Evolutionary conservation across 148 eudicot species (phyloP).

Genomic region (Rheum nobile): DNA sequence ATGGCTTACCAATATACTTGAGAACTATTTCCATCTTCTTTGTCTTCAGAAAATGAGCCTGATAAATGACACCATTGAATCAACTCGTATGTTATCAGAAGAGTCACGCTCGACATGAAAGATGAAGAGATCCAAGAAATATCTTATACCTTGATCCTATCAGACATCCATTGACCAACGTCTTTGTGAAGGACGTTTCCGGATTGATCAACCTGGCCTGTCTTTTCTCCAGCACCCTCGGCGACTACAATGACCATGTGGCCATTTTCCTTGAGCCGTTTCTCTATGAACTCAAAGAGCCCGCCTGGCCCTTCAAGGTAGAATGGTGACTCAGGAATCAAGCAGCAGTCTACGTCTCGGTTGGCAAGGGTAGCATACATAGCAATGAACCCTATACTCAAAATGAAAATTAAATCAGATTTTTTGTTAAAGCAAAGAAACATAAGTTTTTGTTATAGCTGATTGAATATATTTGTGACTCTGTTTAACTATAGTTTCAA

Average conservation of each 20-base stretch:
- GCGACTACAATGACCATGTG: constrained; percentile 32
- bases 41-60: background rate
- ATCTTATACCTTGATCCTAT: constrained; percentile 8
- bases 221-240: constrained; percentile 25
- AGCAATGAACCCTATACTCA: constrained; percentile 16
- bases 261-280: constrained; percentile 24
- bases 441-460: too few relatives aligned
- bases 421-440: background rate
- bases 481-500: background rate
- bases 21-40: constrained; percentile 8
- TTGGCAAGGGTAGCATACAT: constrained; percentile 29
- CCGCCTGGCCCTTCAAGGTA: constrained; percentile 30
- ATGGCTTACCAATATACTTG: constrained; percentile 5
- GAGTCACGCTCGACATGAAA: background rate
- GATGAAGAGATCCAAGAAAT: background rate
- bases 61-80: background rate
- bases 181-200: constrained; percentile 7
- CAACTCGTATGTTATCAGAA: background rate
- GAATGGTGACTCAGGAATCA: constrained; percentile 31
- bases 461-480: too few relatives aligned
- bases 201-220: constrained; percentile 5
- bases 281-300: constrained; percentile 23
- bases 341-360: constrained; percentile 35
- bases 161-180: constrained; percentile 8
- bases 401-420: background rate